Evolutionary conservation across 225 moss, liverwort and hornwort species (phyloP).

Genomic region (Physcomitrium patens): DNA sequence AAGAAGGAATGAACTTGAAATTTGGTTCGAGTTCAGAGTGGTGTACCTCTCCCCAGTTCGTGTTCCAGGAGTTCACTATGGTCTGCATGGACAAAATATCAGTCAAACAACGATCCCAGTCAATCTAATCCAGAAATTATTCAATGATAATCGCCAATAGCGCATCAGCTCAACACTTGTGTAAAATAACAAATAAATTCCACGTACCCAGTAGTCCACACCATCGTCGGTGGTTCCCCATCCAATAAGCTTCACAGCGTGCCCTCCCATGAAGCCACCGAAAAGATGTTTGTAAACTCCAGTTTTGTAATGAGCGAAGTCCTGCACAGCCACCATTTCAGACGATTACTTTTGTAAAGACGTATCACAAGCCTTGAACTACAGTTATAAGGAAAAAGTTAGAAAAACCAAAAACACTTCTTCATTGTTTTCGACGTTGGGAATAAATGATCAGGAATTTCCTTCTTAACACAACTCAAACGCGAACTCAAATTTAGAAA

Average conservation of each 20-base stretch:
- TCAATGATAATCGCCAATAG: no score
- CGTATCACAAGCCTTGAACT: not conserved
- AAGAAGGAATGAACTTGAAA: no score
- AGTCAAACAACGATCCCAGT: no score
- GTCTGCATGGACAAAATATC: constrained; percentile 39
- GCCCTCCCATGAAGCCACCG: constrained; percentile 85
- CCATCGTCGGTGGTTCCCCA: constrained; percentile 89
- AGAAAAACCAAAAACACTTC: no score
- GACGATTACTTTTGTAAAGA: not conserved
- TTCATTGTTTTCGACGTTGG: no score
- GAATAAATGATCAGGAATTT: not conserved
- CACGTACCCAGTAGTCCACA: constrained; percentile 82
- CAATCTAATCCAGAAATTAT: no score
- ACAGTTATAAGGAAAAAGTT: not conserved
- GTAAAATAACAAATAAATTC: not conserved
- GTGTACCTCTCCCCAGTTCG: constrained; percentile 61
- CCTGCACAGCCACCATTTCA: constrained; percentile 36
- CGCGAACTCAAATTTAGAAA: not conserved
- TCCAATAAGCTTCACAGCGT: constrained; percentile 93
- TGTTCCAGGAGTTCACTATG: constrained; percentile 90
- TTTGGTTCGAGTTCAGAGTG: no score
- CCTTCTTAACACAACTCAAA: not conserved
- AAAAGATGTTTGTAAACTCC: constrained; percentile 83
- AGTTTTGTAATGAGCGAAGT: constrained; percentile 86
- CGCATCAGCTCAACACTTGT: not conserved